These are phyloP conservation scores for Geosiphon pyriformis DNA, from an alignment of 192 early-diverging fungal genomes.

Conservation along the genomic window DNA sequence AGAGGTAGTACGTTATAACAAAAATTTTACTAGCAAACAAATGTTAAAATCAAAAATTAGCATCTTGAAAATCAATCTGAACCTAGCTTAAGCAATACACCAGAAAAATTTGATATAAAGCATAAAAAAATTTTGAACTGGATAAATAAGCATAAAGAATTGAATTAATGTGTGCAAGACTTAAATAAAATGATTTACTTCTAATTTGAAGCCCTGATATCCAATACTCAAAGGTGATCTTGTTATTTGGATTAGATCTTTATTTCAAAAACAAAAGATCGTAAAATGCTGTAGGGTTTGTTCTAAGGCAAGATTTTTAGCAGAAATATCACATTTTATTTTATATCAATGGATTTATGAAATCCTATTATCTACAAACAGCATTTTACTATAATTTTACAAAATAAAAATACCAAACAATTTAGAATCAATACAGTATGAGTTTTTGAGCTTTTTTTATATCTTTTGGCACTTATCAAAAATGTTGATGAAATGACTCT, in stretches of 20 bases:
- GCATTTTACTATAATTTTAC: background rate
- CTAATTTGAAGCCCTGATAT: background rate
- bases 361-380: background rate
- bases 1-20: background rate
- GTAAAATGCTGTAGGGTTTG: background rate
- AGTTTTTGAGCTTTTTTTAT: background rate
- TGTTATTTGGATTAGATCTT: background rate
- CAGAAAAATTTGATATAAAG: background rate
- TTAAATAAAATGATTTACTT: background rate
- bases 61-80: background rate
- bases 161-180: background rate
- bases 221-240: background rate
- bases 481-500: background rate
- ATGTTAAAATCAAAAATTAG: background rate
- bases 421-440: background rate
- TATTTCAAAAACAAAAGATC: background rate
- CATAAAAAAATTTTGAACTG: background rate
- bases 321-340: background rate
- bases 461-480: background rate
- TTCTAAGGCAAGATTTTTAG: background rate
- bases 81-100: background rate
- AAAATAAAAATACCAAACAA: slow-evolving; percentile 2
- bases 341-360: background rate
- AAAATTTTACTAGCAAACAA: background rate
- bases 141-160: background rate